Evolutionary conservation across 1,139 yeast species (phyloP).

Genomic region (Geotrichum histeridarum): DNA sequence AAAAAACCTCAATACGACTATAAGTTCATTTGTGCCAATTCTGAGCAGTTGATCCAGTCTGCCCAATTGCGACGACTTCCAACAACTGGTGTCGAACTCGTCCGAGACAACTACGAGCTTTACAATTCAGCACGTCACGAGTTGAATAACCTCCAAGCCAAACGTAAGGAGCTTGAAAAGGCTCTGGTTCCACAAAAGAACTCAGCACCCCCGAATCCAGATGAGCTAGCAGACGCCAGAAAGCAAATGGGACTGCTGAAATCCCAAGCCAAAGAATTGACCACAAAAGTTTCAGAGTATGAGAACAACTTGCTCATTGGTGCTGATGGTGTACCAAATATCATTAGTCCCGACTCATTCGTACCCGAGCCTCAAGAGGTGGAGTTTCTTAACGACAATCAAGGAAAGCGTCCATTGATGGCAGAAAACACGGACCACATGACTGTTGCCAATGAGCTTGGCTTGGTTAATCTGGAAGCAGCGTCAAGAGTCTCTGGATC

Average conservation of each 20-base stretch:
- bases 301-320: slow-evolving; percentile 30
- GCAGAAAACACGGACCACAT: slow-evolving; percentile 52
- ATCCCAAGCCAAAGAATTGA: slow-evolving; percentile 28
- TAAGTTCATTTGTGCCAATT: slow-evolving; percentile 30
- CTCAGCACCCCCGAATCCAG: not conserved
- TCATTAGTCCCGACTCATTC: slow-evolving; percentile 45
- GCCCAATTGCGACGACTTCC: slow-evolving; percentile 17
- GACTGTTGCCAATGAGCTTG: slow-evolving; percentile 54
- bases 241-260: slow-evolving; percentile 16
- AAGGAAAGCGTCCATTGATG: slow-evolving; percentile 17
- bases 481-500: slow-evolving; percentile 79
- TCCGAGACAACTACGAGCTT: slow-evolving; percentile 12
- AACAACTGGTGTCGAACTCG: slow-evolving; percentile 11
- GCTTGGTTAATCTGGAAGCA: slow-evolving; percentile 60
- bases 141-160: slow-evolving; percentile 15
- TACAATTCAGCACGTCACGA: slow-evolving; percentile 11
- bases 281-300: slow-evolving; percentile 36
- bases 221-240: slow-evolving; percentile 1
- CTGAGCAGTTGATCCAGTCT: slow-evolving; percentile 12
- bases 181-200: not conserved
- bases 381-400: slow-evolving; percentile 25
- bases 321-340: slow-evolving; percentile 52
- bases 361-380: slow-evolving; percentile 44
- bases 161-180: slow-evolving; percentile 10
- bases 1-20: slow-evolving; percentile 47